Evolutionary conservation across 306 rosid genomes (phyloP), one percentile per base, ranked within the genome.

Genomic region (Casuarina equisetifolia): DNA sequence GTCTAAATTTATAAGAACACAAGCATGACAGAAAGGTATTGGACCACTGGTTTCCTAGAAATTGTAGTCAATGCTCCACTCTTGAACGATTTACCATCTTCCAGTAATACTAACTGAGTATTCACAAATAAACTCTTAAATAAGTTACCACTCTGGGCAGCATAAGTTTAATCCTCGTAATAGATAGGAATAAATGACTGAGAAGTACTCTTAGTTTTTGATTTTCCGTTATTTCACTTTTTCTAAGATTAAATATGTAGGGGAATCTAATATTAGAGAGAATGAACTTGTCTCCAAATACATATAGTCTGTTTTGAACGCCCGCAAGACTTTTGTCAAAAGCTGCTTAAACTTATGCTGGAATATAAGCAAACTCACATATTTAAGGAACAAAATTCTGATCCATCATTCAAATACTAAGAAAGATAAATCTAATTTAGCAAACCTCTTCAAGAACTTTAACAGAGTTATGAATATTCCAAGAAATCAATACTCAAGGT

Each of bases 361-460:
- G 50, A 75, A 19, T 80, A 36, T 52, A 71, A 49, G 69, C 52
- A 55, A 79, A 54, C 32, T n/a, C 43, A 73, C 58, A 75, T 10
- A 19, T 54, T 51, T 16, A 69, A 9, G 13, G 11, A 51, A 36
- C 66, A 51, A 68, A 4, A 13, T 11, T 19, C 73, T 63, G 63
- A 74, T 46, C 59, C 25, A 42, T 53, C 48, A 76, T 48, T 48
- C 12, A 48, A 48, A 48, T 36, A 63, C 54, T 20, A 69, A 9
- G 51, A 46, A 51, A 19, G 51, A 44, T 73, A 4, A 13, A 17
- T 19, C 73, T 63, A 63, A 74, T 46, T 52, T 39, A 36, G 46
- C 53, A 76, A 50, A 2, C 11, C 63, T 63, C 62, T 57, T 44
- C 16, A 54, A 25, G 62, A 77, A 48, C 36, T 35, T 75, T 75